Evolutionary conservation across 2,329 filamentous ascomycete species (phyloP).

Genomic region (Venturia pyrina): DNA sequence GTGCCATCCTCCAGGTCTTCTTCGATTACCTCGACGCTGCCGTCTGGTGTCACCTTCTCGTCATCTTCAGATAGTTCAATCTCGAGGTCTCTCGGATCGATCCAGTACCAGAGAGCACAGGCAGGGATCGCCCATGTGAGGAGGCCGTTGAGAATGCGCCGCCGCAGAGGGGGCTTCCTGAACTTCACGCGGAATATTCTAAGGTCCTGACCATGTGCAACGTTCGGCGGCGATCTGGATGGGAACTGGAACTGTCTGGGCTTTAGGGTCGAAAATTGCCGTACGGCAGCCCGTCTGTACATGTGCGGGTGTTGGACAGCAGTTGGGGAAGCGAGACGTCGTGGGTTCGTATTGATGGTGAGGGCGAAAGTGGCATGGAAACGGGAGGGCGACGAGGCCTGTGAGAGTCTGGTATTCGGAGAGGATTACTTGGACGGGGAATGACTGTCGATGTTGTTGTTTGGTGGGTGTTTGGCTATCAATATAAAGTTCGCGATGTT

Average conservation of each 20-base stretch:
- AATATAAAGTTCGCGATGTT: too few relatives aligned
- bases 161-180: slow-evolving; percentile 6
- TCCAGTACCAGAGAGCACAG: neutral
- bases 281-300: slow-evolving; percentile 9
- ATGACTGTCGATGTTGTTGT: neutral
- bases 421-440: neutral
- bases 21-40: slow-evolving; percentile 20
- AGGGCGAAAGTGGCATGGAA: neutral
- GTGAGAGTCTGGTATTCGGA: neutral
- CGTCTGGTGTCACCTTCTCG: slow-evolving; percentile 17
- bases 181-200: slow-evolving; percentile 8
- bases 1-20: slow-evolving; percentile 21
- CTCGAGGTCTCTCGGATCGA: neutral
- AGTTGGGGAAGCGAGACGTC: neutral
- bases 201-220: neutral
- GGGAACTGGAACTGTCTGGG: slow-evolving; percentile 3
- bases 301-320: slow-evolving; percentile 5
- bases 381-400: neutral
- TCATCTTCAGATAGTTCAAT: slow-evolving; percentile 13
- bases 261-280: slow-evolving; percentile 3
- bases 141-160: slow-evolving; percentile 2
- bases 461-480: neutral
- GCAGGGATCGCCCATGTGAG: neutral
- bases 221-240: neutral
- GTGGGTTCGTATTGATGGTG: neutral